Percentiles rank a stretch among this genome's conserved stretches.
Evolutionary conservation across 192 early-diverging fungal species (phyloP).

Genomic region (Entomortierella parvispora): DNA sequence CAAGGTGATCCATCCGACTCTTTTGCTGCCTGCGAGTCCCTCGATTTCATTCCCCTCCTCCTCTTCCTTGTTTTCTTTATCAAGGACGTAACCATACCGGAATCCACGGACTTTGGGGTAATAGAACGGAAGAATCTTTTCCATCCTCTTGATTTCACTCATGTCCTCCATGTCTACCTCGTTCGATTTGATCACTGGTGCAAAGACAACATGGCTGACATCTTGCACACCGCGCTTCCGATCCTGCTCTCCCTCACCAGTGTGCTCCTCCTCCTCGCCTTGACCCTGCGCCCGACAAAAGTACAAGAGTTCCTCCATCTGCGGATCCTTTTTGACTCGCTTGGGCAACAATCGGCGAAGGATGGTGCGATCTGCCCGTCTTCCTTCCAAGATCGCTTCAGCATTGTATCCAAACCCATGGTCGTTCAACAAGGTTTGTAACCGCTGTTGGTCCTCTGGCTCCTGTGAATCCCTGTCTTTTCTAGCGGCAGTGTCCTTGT

Average conservation of each 20-base stretch:
- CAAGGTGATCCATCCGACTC: slow-evolving; percentile 38
- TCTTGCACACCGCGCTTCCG: not conserved
- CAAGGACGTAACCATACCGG: slow-evolving; percentile 31
- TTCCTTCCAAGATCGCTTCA: slow-evolving; percentile 1
- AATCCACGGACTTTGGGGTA: slow-evolving; percentile 61
- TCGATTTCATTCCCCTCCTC: not conserved
- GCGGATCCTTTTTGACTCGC: slow-evolving; percentile 56
- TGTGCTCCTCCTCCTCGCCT: not conserved
- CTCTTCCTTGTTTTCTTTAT: slow-evolving; percentile 1
- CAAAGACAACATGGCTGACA: slow-evolving; percentile 11
- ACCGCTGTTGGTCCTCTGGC: slow-evolving; percentile 59
- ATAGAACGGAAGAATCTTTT: slow-evolving; percentile 49
- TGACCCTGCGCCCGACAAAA: slow-evolving; percentile 21
- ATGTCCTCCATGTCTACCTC: not conserved
- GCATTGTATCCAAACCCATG: not conserved
- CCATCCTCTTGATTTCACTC: slow-evolving; percentile 13
- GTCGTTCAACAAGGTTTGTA: slow-evolving; percentile 55
- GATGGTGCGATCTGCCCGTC: slow-evolving; percentile 30
- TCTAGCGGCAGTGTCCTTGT: not conserved
- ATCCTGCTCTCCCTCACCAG: too few species aligned
- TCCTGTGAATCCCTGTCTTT: slow-evolving; percentile 20
- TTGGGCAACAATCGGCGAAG: slow-evolving; percentile 56
- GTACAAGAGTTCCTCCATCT: slow-evolving; percentile 55
- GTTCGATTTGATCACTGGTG: slow-evolving; percentile 2
- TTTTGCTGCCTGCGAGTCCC: slow-evolving; percentile 10